phyloP scores from a whole-genome alignment of 2,329 filamentous ascomycete species.

The Pseudogymnoascus sp. region DNA sequence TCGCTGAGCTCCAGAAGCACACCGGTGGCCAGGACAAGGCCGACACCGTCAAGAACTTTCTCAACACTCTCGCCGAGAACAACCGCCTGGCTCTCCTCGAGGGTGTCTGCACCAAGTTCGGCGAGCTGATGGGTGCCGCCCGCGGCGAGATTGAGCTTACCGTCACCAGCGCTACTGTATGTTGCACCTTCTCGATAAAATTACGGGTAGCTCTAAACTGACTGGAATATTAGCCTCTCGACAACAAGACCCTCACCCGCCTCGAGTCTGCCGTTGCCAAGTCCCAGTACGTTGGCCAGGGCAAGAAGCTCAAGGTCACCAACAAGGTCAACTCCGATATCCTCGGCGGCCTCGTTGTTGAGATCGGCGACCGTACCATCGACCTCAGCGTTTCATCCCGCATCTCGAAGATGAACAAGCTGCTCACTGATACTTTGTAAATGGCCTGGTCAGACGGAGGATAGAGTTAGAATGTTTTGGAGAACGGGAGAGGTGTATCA shows the following conservation, averaged over 20 bases:
- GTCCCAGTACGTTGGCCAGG: conserved; percentile 76
- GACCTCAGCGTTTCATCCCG: conserved; percentile 92
- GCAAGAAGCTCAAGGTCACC: conserved; percentile 97
- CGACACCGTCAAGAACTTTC: conserved; percentile 89
- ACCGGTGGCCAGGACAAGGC: conserved; percentile 58
- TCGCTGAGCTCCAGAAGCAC: conserved; percentile 81
- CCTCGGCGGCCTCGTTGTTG: conserved; percentile 85
- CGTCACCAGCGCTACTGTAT: conserved; percentile 82
- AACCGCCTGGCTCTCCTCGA: conserved; percentile 81
- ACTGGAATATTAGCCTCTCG: conserved; percentile 55
- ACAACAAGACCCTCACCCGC: conserved; percentile 75
- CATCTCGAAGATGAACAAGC: conserved; percentile 99
- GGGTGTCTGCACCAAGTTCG: conserved; percentile 81
- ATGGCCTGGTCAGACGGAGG: conserved; percentile 27
- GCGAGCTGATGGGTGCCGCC: conserved; percentile 74
- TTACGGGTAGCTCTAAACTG: neutral
- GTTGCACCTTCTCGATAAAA: conserved; percentile 25
- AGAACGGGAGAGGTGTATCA: conserved; percentile 2
- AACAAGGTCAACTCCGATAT: conserved; percentile 95
- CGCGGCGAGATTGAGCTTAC: conserved; percentile 89
- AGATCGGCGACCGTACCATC: conserved; percentile 96
- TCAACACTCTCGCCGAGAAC: conserved; percentile 85
- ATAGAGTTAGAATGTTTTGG: conserved; percentile 1
- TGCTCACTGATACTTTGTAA: conserved; percentile 94
- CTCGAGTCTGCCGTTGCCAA: conserved; percentile 84